Evolutionary conservation across 352 stramenopile species (phyloP).

Genomic region (Phytophthora fragariae): DNA sequence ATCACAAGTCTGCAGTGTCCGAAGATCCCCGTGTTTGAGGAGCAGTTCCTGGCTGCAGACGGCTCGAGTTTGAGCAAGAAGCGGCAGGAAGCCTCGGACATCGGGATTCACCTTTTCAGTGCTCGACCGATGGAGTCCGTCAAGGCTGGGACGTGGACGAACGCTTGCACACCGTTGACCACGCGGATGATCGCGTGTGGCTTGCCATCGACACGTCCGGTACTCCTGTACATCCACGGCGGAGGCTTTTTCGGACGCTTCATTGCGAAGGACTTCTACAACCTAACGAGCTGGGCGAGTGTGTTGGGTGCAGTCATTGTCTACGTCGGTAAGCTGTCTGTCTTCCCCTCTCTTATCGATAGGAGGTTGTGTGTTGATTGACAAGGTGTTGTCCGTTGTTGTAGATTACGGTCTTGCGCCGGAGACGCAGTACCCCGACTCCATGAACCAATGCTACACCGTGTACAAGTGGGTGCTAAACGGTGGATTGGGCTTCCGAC

Average conservation of each 20-base stretch:
- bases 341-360: slow-evolving; percentile 5
- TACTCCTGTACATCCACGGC: slow-evolving; percentile 89
- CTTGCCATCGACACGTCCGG: slow-evolving; percentile 67
- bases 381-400: background rate
- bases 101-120: slow-evolving; percentile 79
- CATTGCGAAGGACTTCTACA: slow-evolving; percentile 87
- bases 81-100: slow-evolving; percentile 55
- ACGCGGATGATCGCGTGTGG: slow-evolving; percentile 75
- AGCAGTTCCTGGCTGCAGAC: slow-evolving; percentile 70
- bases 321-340: slow-evolving; percentile 72
- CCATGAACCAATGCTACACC: slow-evolving; percentile 77
- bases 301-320: slow-evolving; percentile 84
- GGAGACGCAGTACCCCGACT: slow-evolving; percentile 83
- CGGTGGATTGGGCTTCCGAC: slow-evolving; percentile 76
- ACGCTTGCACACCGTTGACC: slow-evolving; percentile 58
- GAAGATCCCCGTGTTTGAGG: slow-evolving; percentile 67
- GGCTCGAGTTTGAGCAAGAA: slow-evolving; percentile 44
- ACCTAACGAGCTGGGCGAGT: slow-evolving; percentile 75
- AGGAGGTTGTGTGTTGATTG: background rate
- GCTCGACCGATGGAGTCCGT: slow-evolving; percentile 70
- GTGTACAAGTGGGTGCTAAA: slow-evolving; percentile 90
- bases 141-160: slow-evolving; percentile 73
- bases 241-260: slow-evolving; percentile 90
- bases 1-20: slow-evolving; percentile 72
- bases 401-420: slow-evolving; percentile 85